Evolutionary conservation across 2,329 filamentous ascomycete species (phyloP).

Genomic region (Colletotrichum sp.): DNA sequence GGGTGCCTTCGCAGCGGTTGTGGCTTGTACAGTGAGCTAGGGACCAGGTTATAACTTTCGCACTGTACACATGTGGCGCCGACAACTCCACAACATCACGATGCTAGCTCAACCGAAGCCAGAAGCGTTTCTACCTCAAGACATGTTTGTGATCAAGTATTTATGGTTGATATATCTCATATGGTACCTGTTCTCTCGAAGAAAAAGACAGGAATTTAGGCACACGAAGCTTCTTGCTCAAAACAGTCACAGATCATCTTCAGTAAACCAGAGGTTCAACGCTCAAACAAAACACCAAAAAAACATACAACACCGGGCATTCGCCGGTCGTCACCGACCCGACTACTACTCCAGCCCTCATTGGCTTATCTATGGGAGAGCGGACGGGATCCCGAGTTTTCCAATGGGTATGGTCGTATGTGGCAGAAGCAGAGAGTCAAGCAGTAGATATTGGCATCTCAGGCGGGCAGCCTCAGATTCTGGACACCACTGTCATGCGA

Average conservation of each 20-base stretch:
- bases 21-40: neutral
- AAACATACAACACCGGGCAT: neutral
- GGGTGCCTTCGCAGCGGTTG: neutral
- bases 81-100: neutral
- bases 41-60: neutral
- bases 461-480: neutral
- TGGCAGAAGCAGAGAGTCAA: neutral
- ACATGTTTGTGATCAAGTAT: neutral
- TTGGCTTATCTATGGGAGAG: neutral
- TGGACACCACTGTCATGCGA: neutral
- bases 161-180: neutral
- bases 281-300: neutral
- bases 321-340: neutral
- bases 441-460: neutral
- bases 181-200: neutral
- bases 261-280: neutral
- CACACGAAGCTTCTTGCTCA: neutral
- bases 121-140: neutral
- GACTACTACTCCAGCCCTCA: neutral
- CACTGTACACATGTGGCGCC: neutral
- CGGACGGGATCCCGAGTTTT: neutral
- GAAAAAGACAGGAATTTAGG: neutral
- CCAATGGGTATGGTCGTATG: neutral
- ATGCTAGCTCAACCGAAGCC: neutral
- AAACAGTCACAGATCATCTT: neutral